Percentiles rank a stretch among this genome's conserved stretches.
These are phyloP conservation scores for Teratosphaeria zuluensis DNA, from an alignment of 2,329 filamentous ascomycete species.

Conservation along the genomic window DNA sequence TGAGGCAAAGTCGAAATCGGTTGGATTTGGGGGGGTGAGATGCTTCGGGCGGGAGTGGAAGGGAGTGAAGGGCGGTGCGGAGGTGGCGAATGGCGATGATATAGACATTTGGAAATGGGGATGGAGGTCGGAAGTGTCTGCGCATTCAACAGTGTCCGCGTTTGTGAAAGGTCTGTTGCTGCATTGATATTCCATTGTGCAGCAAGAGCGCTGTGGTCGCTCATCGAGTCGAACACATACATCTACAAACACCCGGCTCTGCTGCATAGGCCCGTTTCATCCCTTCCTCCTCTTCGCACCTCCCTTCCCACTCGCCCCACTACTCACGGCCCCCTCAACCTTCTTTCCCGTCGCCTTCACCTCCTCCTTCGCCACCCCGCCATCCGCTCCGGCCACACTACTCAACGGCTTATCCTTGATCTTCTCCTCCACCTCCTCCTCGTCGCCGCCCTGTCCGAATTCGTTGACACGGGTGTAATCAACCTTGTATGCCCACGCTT, in stretches of 20 bases:
- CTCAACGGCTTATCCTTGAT: slow-evolving; percentile 35
- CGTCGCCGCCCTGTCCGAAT: slow-evolving; percentile 97
- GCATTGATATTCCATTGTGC: too few relatives aligned
- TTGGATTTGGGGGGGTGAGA: too few relatives aligned
- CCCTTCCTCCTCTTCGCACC: slow-evolving; percentile 7
- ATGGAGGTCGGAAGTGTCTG: too few relatives aligned
- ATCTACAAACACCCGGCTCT: neutral
- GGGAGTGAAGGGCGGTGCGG: too few relatives aligned
- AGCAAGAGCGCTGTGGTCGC: too few relatives aligned
- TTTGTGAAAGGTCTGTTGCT: too few relatives aligned
- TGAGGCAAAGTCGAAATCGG: too few relatives aligned
- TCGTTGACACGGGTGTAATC: slow-evolving; percentile 93
- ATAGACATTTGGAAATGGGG: too few relatives aligned
- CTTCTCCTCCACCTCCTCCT: slow-evolving; percentile 52
- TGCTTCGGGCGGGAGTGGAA: too few relatives aligned
- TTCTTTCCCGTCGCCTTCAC: neutral
- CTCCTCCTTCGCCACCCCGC: neutral
- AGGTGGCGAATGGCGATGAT: too few relatives aligned
- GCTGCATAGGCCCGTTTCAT: neutral
- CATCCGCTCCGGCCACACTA: slow-evolving; percentile 22
- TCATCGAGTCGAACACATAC: too few relatives aligned
- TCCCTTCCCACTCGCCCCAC: slow-evolving; percentile 4
- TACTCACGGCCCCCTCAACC: neutral
- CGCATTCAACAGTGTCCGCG: too few relatives aligned
- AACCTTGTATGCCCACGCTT: slow-evolving; percentile 82